Conservation (phyloP, 2,329 filamentous ascomycete species). For the Fusarium irregulare region DNA sequence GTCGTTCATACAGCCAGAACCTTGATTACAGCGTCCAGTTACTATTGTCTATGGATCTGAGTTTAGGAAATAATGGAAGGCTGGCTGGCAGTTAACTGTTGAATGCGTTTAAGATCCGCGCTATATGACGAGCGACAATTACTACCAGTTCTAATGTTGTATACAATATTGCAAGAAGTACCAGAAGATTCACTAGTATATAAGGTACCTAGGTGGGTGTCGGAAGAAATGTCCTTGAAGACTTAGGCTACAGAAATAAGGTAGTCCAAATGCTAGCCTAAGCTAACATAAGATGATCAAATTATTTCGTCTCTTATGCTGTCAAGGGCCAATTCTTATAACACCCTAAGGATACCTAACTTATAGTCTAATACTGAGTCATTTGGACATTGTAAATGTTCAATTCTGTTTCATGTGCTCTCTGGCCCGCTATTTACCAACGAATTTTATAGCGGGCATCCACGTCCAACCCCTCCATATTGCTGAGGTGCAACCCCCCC, state of each 20-base stretch:
- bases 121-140: background rate
- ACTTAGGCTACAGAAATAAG: too few relatives aligned
- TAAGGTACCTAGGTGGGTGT: too few relatives aligned
- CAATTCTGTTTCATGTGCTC: background rate
- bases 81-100: background rate
- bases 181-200: background rate
- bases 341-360: background rate
- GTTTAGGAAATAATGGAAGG: background rate
- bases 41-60: background rate
- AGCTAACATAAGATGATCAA: too few relatives aligned
- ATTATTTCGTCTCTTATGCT: too few relatives aligned
- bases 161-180: background rate
- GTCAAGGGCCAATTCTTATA: too few relatives aligned
- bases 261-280: too few relatives aligned
- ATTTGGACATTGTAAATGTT: background rate
- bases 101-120: background rate
- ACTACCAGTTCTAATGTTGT: background rate
- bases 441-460: slow-evolving; percentile 11
- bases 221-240: too few relatives aligned
- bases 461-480: slow-evolving; percentile 24
- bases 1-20: background rate
- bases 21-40: background rate
- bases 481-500: slow-evolving; percentile 17
- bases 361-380: background rate
- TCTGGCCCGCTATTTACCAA: background rate